Conservation (phyloP, 1,284 basidiomycete genomes). For the Leccinum subfulvum region DNA sequence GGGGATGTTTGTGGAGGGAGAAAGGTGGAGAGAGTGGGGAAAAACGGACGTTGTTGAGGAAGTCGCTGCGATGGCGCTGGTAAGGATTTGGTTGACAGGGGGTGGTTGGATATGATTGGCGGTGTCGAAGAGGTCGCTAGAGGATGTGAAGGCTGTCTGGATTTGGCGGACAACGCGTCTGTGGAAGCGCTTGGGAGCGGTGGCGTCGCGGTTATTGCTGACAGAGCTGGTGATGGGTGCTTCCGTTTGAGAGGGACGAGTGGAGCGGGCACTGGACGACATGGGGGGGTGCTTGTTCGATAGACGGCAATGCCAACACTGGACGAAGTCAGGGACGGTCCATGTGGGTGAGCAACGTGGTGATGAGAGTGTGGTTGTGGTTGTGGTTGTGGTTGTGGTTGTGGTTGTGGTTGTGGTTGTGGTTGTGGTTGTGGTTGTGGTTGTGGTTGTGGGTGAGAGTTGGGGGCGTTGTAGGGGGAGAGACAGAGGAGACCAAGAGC, state of each 20-base stretch:
- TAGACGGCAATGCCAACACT: constrained; percentile 29
- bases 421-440: constrained; percentile 10
- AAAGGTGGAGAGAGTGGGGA: constrained; percentile 15
- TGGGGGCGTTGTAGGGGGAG: constrained; percentile 35
- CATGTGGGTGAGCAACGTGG: constrained; percentile 28
- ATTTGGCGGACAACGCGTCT: constrained; percentile 16
- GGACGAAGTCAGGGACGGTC: constrained; percentile 30
- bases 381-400: constrained; percentile 4
- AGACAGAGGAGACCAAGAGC: constrained; percentile 49
- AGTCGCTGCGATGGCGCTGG: constrained; percentile 16
- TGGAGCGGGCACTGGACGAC: constrained; percentile 23
- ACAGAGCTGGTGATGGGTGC: constrained; percentile 29
- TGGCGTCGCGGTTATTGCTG: constrained; percentile 12
- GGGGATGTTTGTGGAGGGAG: constrained; percentile 20
- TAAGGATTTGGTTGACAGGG: constrained; percentile 13
- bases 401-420: constrained; percentile 10
- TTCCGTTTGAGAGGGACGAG: constrained; percentile 46
- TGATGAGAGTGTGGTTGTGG: constrained; percentile 21
- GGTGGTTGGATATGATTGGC: constrained; percentile 9
- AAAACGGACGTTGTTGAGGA: constrained; percentile 22
- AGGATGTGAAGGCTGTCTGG: constrained; percentile 19
- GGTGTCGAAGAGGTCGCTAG: constrained; percentile 20
- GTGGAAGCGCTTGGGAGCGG: constrained; percentile 3
- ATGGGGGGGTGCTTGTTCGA: constrained; percentile 17
- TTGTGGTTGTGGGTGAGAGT: constrained; percentile 12